phyloP scores from a whole-genome alignment of 345 rosid species.

The Kandelia obovata region DNA sequence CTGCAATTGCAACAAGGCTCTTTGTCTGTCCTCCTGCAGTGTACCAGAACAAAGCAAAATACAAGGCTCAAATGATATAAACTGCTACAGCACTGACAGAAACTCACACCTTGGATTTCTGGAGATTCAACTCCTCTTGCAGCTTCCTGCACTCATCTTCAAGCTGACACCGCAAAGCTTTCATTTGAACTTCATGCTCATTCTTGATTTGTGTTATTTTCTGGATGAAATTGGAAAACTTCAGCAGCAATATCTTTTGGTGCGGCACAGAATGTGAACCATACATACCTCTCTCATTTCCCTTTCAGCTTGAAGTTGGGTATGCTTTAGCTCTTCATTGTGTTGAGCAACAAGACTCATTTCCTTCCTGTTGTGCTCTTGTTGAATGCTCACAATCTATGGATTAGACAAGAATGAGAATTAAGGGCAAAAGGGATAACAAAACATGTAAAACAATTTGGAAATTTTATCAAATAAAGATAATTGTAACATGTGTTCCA shows the following conservation, averaged over 20 bases:
- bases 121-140: slow-evolving; percentile 68
- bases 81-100: slow-evolving; percentile 15
- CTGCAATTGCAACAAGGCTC: slow-evolving; percentile 80
- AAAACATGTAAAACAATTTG: not conserved
- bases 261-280: not conserved
- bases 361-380: slow-evolving; percentile 57
- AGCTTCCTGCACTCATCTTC: slow-evolving; percentile 74
- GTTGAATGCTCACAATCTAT: slow-evolving; percentile 51
- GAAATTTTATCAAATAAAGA: not conserved
- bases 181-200: slow-evolving; percentile 73
- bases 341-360: slow-evolving; percentile 53
- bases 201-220: slow-evolving; percentile 50
- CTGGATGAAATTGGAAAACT: slow-evolving; percentile 27
- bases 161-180: slow-evolving; percentile 57
- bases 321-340: slow-evolving; percentile 58
- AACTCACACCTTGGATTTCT: slow-evolving; percentile 56
- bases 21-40: slow-evolving; percentile 78
- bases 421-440: not conserved
- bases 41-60: slow-evolving; percentile 9
- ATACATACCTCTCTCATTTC: slow-evolving; percentile 59
- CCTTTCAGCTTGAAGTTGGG: slow-evolving; percentile 64
- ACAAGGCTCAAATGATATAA: slow-evolving; percentile 4
- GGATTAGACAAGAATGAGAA: slow-evolving; percentile 12
- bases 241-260: slow-evolving; percentile 9
- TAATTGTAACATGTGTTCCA: not conserved